Base-by-base conservation (phyloP, 345 rosid species). In the Salix dunnii region DNA sequence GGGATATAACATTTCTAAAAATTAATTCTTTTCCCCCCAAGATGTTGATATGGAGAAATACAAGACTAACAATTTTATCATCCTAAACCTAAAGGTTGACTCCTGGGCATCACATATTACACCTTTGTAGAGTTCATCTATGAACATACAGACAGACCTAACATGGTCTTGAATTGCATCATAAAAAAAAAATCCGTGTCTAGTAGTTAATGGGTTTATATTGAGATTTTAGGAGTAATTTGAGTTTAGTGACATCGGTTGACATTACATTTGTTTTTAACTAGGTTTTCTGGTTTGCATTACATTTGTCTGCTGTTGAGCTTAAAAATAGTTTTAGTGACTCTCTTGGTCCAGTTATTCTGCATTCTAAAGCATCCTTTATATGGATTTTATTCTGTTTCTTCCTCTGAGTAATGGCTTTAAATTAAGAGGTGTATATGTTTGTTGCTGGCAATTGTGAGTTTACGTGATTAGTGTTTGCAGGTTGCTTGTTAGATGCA, bases 401-500 rank as follows among this genome's bases (percentile, higher is more conserved):
- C 43, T 40, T 40, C 43, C 43, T 40, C 13, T 9, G 43, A 0
- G 43, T 40, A 40, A 40, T 40, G 43, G 13, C 43, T 40, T 40
- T 10, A 7, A 2, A 40, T 40, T 40, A 9, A 40, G 43, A 40
- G 43, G 13, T 40, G 43, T 10, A 6, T 40, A 40, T 40, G 42
- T 40, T 40, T 7, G 43, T 10, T 40, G 43, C 12, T 10, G 12
- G 43, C 25, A 55, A 55, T 55, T 64, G 36, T 18, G 5, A 2
- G 18, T 64, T 33, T 64, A 46, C 20, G 42, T 36, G 27, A 8
- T 40, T 60, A 40, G n/a, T 46, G 43, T 71, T 62, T 82, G 68
- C 74, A 91, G 96, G 93, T 80, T 87, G 82, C 78, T 79, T 67
- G 76, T 74, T 77, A 85, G 83, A 77, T 80, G 77, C 85, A 40